phyloP scores from a whole-genome alignment of 2,329 filamentous ascomycete species.

The Penicillium sp. region DNA sequence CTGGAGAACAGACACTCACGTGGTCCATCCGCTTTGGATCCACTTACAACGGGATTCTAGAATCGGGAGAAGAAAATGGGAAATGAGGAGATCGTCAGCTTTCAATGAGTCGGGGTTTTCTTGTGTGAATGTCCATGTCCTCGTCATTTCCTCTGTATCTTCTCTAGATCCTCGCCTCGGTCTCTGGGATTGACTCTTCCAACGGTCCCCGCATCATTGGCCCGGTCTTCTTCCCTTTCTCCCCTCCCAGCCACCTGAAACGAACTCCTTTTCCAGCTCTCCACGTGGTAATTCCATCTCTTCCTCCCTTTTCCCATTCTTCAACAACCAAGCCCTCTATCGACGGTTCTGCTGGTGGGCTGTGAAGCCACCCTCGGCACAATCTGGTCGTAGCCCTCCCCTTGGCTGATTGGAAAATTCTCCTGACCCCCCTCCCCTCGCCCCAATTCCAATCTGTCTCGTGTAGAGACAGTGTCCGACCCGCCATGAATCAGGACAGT shows the following conservation, averaged over 20 bases:
- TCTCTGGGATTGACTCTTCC: too few species aligned
- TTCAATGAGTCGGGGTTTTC: too few species aligned
- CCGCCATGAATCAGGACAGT: slow-evolving; percentile 35
- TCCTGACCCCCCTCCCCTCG: slow-evolving; percentile 22
- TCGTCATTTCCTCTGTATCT: not conserved
- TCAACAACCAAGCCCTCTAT: not conserved
- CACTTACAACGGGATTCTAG: too few species aligned
- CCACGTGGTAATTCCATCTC: slow-evolving; percentile 5
- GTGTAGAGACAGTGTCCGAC: slow-evolving; percentile 19
- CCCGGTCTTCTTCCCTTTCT: not conserved
- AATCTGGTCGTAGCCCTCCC: not conserved
- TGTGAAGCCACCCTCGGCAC: not conserved
- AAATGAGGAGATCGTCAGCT: too few species aligned
- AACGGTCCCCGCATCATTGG: slow-evolving; percentile 6
- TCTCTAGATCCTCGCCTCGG: not conserved
- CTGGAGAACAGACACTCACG: too few species aligned
- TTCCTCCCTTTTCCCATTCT: not conserved
- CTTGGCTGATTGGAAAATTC: slow-evolving; percentile 16
- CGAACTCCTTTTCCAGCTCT: slow-evolving; percentile 6
- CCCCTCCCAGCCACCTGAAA: slow-evolving; percentile 1
- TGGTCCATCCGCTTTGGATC: too few species aligned
- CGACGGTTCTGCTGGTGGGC: not conserved
- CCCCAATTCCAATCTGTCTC: slow-evolving; percentile 27
- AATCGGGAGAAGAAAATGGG: too few species aligned
- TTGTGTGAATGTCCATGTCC: too few species aligned